phyloP scores from a whole-genome alignment of 495 filamentous ascomycete species.

The Entonaema liquescens region DNA sequence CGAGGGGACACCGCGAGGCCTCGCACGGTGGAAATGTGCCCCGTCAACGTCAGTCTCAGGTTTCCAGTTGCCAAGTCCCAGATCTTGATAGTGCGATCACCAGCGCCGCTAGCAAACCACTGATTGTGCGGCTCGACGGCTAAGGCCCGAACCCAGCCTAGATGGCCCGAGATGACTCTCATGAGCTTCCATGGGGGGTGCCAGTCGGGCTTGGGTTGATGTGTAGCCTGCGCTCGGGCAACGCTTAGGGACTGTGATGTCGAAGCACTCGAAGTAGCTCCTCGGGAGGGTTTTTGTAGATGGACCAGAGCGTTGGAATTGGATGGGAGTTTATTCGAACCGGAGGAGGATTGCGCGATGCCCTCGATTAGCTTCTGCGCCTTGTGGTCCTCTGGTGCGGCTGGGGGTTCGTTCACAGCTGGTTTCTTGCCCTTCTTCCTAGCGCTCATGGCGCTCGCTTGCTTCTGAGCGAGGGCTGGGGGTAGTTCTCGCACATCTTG shows the following conservation, averaged over 20 bases:
- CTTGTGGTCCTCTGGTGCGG: constrained; percentile 59
- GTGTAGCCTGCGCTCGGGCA: constrained; percentile 70
- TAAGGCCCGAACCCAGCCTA: constrained; percentile 93
- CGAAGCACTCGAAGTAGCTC: constrained; percentile 24
- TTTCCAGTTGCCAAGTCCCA: constrained; percentile 93
- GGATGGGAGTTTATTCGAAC: constrained; percentile 48
- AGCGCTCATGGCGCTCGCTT: constrained; percentile 57
- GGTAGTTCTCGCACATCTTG: constrained; percentile 82
- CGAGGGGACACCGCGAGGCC: constrained; percentile 92
- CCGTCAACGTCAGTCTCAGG: constrained; percentile 87
- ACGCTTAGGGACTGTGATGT: constrained; percentile 58
- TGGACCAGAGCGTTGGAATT: constrained; percentile 68
- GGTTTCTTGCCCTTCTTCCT: constrained; percentile 63
- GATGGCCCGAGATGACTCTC: constrained; percentile 94
- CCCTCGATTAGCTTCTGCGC: constrained; percentile 77
- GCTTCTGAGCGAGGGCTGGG: constrained; percentile 84
- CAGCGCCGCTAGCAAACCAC: constrained; percentile 97
- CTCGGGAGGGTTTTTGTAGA: constrained; percentile 47
- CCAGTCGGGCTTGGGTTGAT: constrained; percentile 88
- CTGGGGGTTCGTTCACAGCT: constrained; percentile 54
- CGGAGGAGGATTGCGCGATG: constrained; percentile 55
- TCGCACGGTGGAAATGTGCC: constrained; percentile 96
- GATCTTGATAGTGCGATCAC: constrained; percentile 97
- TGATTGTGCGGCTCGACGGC: constrained; percentile 95
- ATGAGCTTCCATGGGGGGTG: constrained; percentile 98